Conservation (phyloP, 352 stramenopile genomes). For the Pythium brachiatum region DNA sequence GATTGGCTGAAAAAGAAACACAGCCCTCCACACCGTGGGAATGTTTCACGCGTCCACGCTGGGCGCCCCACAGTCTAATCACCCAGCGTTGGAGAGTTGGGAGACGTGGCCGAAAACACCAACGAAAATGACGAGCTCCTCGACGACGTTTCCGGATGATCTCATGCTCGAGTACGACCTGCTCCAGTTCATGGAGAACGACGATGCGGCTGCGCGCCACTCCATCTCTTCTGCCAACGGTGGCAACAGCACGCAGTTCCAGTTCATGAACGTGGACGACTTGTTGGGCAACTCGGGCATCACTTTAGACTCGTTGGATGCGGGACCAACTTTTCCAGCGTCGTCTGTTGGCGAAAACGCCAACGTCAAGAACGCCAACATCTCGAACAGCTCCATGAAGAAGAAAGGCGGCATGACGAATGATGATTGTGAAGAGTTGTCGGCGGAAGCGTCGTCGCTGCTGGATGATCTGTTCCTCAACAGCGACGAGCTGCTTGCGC, state of each 20-base stretch:
- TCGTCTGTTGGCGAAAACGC: slow-evolving; percentile 7
- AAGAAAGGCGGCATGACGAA: background rate
- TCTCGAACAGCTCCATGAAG: background rate
- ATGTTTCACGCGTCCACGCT: slow-evolving; percentile 10
- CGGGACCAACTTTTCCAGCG: background rate
- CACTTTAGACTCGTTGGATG: slow-evolving; percentile 20
- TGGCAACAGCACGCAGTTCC: background rate
- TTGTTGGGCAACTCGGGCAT: slow-evolving; percentile 26
- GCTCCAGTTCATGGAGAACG: slow-evolving; percentile 37
- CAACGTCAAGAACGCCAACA: slow-evolving; percentile 2
- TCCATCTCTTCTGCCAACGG: background rate
- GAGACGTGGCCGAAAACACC: background rate
- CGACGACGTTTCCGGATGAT: slow-evolving; percentile 28
- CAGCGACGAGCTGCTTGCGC: slow-evolving; percentile 55
- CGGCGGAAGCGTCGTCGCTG: slow-evolving; percentile 20
- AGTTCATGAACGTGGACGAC: slow-evolving; percentile 32
- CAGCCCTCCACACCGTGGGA: background rate
- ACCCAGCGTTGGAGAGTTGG: background rate
- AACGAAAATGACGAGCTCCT: slow-evolving; percentile 18
- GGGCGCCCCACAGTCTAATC: slow-evolving; percentile 17
- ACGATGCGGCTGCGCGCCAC: slow-evolving; percentile 15
- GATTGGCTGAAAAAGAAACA: slow-evolving; percentile 4
- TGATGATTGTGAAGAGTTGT: slow-evolving; percentile 1
- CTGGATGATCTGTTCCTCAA: slow-evolving; percentile 50
- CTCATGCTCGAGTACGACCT: slow-evolving; percentile 35